Evolutionary conservation across 192 early-diverging fungal genomes (phyloP).

Genomic region (Coemansia sp.): DNA sequence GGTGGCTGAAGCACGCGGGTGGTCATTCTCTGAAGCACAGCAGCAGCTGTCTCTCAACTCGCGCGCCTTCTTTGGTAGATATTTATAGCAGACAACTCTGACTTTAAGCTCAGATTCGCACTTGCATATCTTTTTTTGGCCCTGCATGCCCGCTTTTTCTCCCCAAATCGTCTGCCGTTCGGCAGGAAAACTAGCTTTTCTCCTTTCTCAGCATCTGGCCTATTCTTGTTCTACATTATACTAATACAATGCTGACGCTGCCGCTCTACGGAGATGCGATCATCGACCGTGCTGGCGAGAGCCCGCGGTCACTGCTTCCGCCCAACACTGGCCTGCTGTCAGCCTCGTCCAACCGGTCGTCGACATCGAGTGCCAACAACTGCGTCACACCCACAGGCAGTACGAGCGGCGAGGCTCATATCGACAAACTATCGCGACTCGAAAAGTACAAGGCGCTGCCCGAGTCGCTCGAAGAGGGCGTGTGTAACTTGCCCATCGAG

Average conservation of each 20-base stretch:
- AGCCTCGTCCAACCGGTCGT: conserved; percentile 32
- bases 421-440: conserved; percentile 48
- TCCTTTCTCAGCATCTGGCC: neutral
- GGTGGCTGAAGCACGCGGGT: conserved; percentile 38
- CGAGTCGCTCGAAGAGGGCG: conserved; percentile 45
- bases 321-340: conserved; percentile 7
- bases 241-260: conserved; percentile 25
- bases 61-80: conserved; percentile 23
- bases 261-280: conserved; percentile 10
- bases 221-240: neutral
- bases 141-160: conserved; percentile 1
- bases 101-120: neutral
- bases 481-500: conserved; percentile 43
- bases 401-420: conserved; percentile 23
- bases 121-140: conserved; percentile 7
- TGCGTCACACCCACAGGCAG: conserved; percentile 1
- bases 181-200: neutral
- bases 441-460: conserved; percentile 52
- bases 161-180: conserved; percentile 1
- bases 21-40: conserved; percentile 21
- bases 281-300: neutral
- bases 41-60: conserved; percentile 27
- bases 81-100: conserved; percentile 1
- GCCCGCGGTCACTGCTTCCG: neutral
- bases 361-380: conserved; percentile 23